Conservation (phyloP, 1,139 yeast species). For the Kodamaea plutei region DNA sequence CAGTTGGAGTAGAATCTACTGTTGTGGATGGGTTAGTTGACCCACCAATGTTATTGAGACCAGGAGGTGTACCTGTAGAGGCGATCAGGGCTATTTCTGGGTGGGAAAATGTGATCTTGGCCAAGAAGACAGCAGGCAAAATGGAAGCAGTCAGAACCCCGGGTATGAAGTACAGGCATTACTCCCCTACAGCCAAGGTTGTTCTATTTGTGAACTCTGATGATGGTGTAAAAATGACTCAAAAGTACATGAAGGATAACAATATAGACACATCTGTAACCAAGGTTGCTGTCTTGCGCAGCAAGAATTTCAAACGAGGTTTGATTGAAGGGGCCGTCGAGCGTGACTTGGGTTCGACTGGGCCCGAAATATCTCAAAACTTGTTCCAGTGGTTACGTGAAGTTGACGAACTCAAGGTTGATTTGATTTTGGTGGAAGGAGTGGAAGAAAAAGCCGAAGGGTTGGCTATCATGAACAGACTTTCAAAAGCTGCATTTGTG, state of each 20-base stretch:
- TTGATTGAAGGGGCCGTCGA: slow-evolving; percentile 23
- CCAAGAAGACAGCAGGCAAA: slow-evolving; percentile 60
- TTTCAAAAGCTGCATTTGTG: slow-evolving; percentile 77
- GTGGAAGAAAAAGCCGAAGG: slow-evolving; percentile 72
- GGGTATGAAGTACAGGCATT: slow-evolving; percentile 96
- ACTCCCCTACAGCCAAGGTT: slow-evolving; percentile 86
- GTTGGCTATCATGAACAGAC: slow-evolving; percentile 88
- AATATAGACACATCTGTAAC: slow-evolving; percentile 10
- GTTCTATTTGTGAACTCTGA: slow-evolving; percentile 56
- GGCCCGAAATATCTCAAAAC: slow-evolving; percentile 66
- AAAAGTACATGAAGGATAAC: slow-evolving; percentile 21
- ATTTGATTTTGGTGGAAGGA: slow-evolving; percentile 71
- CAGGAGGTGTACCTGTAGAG: slow-evolving; percentile 89
- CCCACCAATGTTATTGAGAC: slow-evolving; percentile 88
- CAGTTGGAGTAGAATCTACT: slow-evolving; percentile 92
- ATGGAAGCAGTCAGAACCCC: slow-evolving; percentile 84
- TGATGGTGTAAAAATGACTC: slow-evolving; percentile 35
- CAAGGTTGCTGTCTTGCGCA: slow-evolving; percentile 48
- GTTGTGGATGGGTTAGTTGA: slow-evolving; percentile 82
- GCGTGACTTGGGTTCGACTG: slow-evolving; percentile 52
- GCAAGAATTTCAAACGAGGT: slow-evolving; percentile 30
- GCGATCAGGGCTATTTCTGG: slow-evolving; percentile 55
- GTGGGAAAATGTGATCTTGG: slow-evolving; percentile 65
- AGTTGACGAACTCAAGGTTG: slow-evolving; percentile 62
- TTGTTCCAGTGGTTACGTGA: slow-evolving; percentile 69